phyloP scores from a whole-genome alignment of 2,329 filamentous ascomycete species.

The Pseudogymnoascus sp. region DNA sequence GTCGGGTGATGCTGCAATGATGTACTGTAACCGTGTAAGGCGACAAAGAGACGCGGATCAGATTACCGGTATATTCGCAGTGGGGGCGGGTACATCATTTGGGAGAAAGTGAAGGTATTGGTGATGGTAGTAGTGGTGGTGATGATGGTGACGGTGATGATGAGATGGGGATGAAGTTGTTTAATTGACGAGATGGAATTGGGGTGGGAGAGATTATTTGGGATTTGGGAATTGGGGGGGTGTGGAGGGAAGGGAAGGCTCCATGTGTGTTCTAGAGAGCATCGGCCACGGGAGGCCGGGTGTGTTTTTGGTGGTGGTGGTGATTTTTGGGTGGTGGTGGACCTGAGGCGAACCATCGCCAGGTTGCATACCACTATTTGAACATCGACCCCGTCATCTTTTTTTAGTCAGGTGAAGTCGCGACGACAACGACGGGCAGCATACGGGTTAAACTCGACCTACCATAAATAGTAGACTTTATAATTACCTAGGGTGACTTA shows the following conservation, averaged over 20 bases:
- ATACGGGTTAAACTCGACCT: not conserved
- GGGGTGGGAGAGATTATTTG: not conserved
- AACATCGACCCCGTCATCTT: conserved; percentile 4
- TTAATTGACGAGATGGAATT: not conserved
- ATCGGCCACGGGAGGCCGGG: conserved; percentile 5
- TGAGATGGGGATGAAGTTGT: not conserved
- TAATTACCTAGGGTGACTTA: not conserved
- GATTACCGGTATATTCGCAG: not conserved
- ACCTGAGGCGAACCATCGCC: conserved; percentile 7
- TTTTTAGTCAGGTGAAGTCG: not conserved
- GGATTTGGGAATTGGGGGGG: no score
- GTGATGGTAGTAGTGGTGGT: not conserved
- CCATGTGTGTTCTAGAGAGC: conserved; percentile 4
- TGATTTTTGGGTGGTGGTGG: conserved; percentile 5
- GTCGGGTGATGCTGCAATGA: not conserved
- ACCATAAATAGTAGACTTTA: not conserved
- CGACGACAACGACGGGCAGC: not conserved
- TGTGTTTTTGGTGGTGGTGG: conserved; percentile 4
- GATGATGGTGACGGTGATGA: conserved; percentile 3
- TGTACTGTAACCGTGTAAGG: not conserved
- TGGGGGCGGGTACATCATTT: not conserved
- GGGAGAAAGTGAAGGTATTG: conserved; percentile 5
- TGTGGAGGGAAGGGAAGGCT: not conserved
- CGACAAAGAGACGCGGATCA: not conserved
- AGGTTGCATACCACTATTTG: conserved; percentile 4